Percentiles rank a stretch among this genome's conserved stretches.
Evolutionary conservation across 495 filamentous ascomycete genomes (phyloP).

Genomic region (Hyaloscypha variabilis): DNA sequence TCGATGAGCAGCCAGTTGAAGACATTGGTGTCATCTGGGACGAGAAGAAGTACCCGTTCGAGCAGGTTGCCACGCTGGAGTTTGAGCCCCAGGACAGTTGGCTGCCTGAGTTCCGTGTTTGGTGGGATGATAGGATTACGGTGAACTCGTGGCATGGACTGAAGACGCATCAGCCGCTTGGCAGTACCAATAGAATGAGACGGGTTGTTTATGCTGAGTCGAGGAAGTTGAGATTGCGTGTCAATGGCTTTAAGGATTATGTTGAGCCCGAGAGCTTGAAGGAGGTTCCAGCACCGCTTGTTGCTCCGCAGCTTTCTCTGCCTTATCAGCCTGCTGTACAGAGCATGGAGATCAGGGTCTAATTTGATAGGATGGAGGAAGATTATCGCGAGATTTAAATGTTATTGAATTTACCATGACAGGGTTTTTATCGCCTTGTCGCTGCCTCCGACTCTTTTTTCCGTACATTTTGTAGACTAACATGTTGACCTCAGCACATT

Average conservation of each 20-base stretch:
- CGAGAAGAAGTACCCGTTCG: conserved; percentile 48
- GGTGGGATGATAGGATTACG: conserved; percentile 51
- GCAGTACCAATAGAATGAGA: conserved; percentile 46
- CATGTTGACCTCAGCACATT: no score
- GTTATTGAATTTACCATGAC: no score
- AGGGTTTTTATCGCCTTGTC: no score
- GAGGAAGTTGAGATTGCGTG: conserved; percentile 17
- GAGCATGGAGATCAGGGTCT: conserved; percentile 13
- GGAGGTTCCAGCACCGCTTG: conserved; percentile 16
- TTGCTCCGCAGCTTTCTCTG: conserved; percentile 9
- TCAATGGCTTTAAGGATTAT: conserved; percentile 19
- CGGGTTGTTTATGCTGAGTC: conserved; percentile 34
- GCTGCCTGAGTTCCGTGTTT: conserved; percentile 40
- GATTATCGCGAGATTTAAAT: no score
- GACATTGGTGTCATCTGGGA: conserved; percentile 49
- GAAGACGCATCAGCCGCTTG: conserved; percentile 43
- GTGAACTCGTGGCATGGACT: conserved; percentile 49
- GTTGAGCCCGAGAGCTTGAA: conserved; percentile 16
- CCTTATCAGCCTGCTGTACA: conserved; percentile 13
- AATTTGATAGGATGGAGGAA: no score
- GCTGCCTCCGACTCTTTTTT: no score
- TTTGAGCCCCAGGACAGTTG: conserved; percentile 48
- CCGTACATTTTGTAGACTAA: no score
- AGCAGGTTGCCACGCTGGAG: conserved; percentile 44
- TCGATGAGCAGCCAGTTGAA: conserved; percentile 50